Conservation (phyloP, 306 rosid species). For the Geum urbanum region DNA sequence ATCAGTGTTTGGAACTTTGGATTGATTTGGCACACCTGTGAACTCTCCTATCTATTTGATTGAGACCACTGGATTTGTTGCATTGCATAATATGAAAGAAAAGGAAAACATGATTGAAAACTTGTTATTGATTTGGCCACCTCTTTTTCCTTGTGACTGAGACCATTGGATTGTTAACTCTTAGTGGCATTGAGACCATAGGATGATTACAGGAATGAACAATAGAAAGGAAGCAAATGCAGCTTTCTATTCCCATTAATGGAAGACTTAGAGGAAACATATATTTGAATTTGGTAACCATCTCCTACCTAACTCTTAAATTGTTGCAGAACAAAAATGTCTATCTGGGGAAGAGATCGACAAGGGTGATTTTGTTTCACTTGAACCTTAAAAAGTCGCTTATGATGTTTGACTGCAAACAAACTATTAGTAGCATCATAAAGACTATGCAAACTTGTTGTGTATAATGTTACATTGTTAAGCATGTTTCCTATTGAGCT, state of each 20-base stretch:
- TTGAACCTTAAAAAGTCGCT: background rate
- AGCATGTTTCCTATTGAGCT: too few relatives aligned
- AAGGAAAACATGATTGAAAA: background rate
- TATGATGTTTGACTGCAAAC: background rate
- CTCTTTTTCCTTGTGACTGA: background rate
- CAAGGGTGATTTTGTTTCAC: background rate
- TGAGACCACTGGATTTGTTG: background rate
- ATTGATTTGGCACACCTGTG: background rate
- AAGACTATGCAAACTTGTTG: background rate
- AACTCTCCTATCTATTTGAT: background rate
- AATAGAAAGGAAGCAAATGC: background rate
- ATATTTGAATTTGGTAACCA: background rate
- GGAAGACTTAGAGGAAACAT: background rate
- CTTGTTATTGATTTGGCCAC: background rate
- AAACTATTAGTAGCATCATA: background rate
- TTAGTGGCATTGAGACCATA: background rate
- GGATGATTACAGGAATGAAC: background rate
- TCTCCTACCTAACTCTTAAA: constrained; percentile 14
- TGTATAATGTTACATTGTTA: background rate
- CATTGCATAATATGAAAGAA: background rate
- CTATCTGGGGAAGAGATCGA: background rate
- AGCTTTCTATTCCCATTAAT: background rate
- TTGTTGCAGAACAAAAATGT: background rate
- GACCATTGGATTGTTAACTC: background rate
- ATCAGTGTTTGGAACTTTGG: background rate